Evolutionary conservation across 352 stramenopile genomes (phyloP), one percentile per base, ranked within the genome.

Genomic region (Phytophthora hibernalis): DNA sequence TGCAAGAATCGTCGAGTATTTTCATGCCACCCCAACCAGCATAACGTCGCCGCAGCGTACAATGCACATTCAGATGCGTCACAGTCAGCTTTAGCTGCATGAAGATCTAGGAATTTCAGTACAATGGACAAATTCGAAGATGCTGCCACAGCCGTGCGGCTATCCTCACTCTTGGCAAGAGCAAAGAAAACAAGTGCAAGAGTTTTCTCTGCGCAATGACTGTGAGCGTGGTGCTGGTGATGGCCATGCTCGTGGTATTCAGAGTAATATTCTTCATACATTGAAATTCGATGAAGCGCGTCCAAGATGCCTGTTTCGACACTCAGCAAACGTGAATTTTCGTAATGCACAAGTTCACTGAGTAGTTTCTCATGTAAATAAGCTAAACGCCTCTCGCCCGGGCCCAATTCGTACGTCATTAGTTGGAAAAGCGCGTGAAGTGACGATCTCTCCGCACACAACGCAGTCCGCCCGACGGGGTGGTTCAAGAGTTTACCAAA

Each of bases 21-120:
- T n/a, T 91, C 80, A 48, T 94, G 71, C 83, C 85, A 94, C 8
- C 71, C 73, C 12, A 94, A 50, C 21, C 77, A 70, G 44, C 80
- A 90, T 12, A 92, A 48, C 6, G 82, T 78, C 0, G 82, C 76
- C 8, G 80, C 70, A 6, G 75, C 82, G 26, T 78, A 84, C 8
- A 79, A 18, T 5, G 76, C 67, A 37, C 72, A 86, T 13, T 74
- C 66, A 0, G 56, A 65, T 9, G 56, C 44, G 2, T 47, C 28
- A 50, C 78, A 87, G 16, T 77, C 50, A 4, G 24, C 28, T 42
- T 61, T 70, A n/a, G 68, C 59, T 0, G 54, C 22, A 21, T 82
- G 72, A 1, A 59, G 65, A 16, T 61, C 53, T 24, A 82, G 58
- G 30, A 79, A 91, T 11, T 65, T 59, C 1, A 70, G 52, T 0